phyloP scores from a whole-genome alignment of 2,329 filamentous ascomycete species.

The Botrytis fabae region DNA sequence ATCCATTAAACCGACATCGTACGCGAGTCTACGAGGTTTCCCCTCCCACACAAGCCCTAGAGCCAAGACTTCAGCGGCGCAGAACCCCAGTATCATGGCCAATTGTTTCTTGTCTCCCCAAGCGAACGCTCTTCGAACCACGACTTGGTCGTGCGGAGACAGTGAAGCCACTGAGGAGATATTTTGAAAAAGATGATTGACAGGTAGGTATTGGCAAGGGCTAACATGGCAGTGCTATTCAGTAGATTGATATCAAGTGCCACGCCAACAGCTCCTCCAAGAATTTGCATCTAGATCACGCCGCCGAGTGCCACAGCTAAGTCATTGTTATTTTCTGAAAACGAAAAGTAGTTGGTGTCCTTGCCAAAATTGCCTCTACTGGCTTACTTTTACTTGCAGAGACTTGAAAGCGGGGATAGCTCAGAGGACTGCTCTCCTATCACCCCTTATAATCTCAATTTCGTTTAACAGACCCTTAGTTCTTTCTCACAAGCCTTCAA shows the following conservation, averaged over 20 bases:
- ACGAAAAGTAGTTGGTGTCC: not conserved
- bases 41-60: conserved; percentile 3
- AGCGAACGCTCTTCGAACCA: not conserved
- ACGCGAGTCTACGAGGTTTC: not conserved
- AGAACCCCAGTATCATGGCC: not conserved
- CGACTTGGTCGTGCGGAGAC: not conserved
- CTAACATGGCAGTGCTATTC: conserved; percentile 43
- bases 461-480: too few relatives aligned
- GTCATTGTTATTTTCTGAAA: not conserved
- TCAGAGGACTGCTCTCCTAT: too few relatives aligned
- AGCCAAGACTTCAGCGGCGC: not conserved
- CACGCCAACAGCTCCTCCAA: conserved; percentile 60
- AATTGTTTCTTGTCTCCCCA: not conserved
- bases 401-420: not conserved
- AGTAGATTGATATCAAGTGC: conserved; percentile 58
- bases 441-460: too few relatives aligned
- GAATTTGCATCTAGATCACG: conserved; percentile 57
- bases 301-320: conserved; percentile 24
- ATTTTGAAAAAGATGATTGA: not conserved
- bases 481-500: too few relatives aligned
- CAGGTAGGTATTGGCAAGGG: not conserved
- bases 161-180: not conserved
- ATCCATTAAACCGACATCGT: not conserved
- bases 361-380: too few relatives aligned
- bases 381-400: too few relatives aligned